Base-by-base conservation (phyloP, 2,329 filamentous ascomycete species). In the Curvularia eragrostidis region DNA sequence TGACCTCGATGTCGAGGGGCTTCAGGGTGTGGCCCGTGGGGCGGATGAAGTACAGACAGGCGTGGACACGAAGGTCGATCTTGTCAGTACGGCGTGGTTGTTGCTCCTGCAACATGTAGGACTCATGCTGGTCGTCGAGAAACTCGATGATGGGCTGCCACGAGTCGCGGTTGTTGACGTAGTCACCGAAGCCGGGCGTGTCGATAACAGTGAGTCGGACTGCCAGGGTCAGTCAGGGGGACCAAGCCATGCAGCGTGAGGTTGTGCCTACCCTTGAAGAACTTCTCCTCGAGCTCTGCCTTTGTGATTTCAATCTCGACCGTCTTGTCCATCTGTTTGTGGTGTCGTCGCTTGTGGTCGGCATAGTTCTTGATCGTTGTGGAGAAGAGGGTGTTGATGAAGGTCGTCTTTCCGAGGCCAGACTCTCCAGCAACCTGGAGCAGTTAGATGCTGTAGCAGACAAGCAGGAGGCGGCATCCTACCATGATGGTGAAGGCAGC, bases 281-380 rank as follows among this genome's bases (percentile, higher is more conserved):
- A 99, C 85, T 99, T 99, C 89, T 99, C 95, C 83, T 99, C 95
- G 65, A 99, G 84, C 84, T 99, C 95, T 59, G 95, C 95, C 87
- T 99, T 99, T 80, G 95, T 99, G 78, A 99, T 99, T 82, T 99
- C 95, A 72, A 99, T 99, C 84, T 99, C 96, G 67, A 99, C 95
- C 10, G 95, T 99, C 87, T 98, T 98, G 84, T 99, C 95, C 70
- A 98, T 88, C 85, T 99, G 95, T 88, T 99, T 99, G 83, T 95
- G 91, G 82, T 99, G 95, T 77, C 95, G 91, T 81, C 93, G 91
- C 87, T 97, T 97, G 87, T 99, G 94, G 82, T 99, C 95, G 86
- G 95, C 95, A 81, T 99, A 99, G 87, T 98, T 99, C 87, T 99
- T 99, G 87, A 99, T 99, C 73, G 95, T 99, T 68, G 96, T 99